Evolutionary conservation across 768 basidiomycete genomes (phyloP), one percentile per base, ranked within the genome.

Genomic region (Boletus sp.): DNA sequence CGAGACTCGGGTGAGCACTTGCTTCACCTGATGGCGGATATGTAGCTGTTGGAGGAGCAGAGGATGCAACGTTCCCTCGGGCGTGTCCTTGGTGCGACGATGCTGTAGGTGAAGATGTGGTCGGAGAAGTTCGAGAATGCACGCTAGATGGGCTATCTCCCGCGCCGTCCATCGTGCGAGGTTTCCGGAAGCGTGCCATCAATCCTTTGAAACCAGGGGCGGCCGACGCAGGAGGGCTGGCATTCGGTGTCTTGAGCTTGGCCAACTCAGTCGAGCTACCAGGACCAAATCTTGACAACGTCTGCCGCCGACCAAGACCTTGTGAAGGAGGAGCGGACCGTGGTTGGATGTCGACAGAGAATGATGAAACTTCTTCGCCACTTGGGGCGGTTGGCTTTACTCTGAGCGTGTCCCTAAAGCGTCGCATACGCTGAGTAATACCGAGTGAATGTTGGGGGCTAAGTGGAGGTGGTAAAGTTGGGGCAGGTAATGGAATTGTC

Each of bases 181-280:
- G 67, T 55, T 63, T 75, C 37, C 89, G 80, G 68, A 92, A 89
- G 32, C 88, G 83, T 30, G 89, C 83, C 82, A 93, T 91, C 71
- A 93, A 86, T 14, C 90, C 86, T 70, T 84, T 89, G 28, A 92
- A 66, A 20, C 89, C 86, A 35, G 90, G 90, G 18, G 85, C 79
- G 29, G 87, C 82, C 20, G 86, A 84, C 4, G 88, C 82, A 62
- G 87, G 84, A n/a, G 87, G 86, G 57, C 80, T 83, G 2, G 83
- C 71, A 32, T 82, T 70, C 18, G 82, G 72, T 4, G 81, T 77
- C 67, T 84, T 87, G 57, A 81, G 79, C 61, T 83, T 78, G 24
- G 72, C 74, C 17, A 75, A 63, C 48, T 89, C 87, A 4, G 78
- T 78, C 8, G 83, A 62, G 50, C 71, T 71, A 4, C 69, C 62